Conservation (phyloP, 768 basidiomycete species). For the Termitomyces eurrhizus region DNA sequence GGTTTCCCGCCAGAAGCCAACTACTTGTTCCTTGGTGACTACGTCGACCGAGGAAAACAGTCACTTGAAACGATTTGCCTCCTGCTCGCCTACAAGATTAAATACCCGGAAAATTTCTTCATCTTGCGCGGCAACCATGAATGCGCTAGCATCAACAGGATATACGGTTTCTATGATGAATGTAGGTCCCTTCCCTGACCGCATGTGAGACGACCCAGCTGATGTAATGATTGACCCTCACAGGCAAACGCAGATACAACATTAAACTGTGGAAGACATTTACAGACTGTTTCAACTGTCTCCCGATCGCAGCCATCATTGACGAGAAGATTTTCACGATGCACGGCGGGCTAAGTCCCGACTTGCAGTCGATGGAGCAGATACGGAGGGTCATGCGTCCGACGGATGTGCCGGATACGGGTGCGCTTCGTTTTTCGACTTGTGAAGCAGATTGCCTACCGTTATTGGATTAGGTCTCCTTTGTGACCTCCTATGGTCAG, state of each 20-base stretch:
- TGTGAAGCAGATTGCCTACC: background rate
- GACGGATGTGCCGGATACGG: slow-evolving; percentile 98
- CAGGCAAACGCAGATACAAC: slow-evolving; percentile 99
- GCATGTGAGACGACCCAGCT: slow-evolving; percentile 8
- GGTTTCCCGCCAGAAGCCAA: slow-evolving; percentile 99
- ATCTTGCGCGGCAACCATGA: slow-evolving; percentile 99
- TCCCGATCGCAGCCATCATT: slow-evolving; percentile 98
- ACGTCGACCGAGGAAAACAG: slow-evolving; percentile 99
- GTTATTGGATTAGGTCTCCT: slow-evolving; percentile 61
- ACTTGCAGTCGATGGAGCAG: slow-evolving; percentile 99
- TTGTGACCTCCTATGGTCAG: slow-evolving; percentile 97
- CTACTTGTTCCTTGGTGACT: slow-evolving; percentile 99
- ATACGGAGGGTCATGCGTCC: slow-evolving; percentile 99
- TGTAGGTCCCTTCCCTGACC: slow-evolving; percentile 51
- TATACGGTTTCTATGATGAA: slow-evolving; percentile 99
- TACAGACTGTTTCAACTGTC: slow-evolving; percentile 99
- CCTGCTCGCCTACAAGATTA: slow-evolving; percentile 99
- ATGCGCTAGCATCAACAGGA: slow-evolving; percentile 98
- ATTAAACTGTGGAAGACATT: slow-evolving; percentile 99
- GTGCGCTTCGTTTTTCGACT: slow-evolving; percentile 37
- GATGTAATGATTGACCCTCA: slow-evolving; percentile 7
- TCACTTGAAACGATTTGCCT: slow-evolving; percentile 99
- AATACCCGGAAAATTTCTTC: slow-evolving; percentile 99
- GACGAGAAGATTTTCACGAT: slow-evolving; percentile 99
- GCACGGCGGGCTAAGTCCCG: slow-evolving; percentile 97